phyloP scores from a whole-genome alignment of 805 yeast species.

The Barnettozyma vustinii region DNA sequence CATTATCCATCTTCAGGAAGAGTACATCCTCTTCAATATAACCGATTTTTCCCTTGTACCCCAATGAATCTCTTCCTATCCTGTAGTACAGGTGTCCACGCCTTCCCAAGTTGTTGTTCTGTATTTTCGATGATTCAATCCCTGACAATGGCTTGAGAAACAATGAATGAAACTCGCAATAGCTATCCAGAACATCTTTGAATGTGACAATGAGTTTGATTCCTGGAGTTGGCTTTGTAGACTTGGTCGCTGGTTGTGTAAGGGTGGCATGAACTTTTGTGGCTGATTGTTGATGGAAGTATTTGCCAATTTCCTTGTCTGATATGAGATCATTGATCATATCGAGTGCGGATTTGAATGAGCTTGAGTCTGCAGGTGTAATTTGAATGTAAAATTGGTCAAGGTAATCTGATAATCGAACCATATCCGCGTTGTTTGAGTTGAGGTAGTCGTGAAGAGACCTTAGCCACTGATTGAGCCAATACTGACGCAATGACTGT shows the following conservation, averaged over 20 bases:
- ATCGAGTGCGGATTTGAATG: constrained; percentile 17
- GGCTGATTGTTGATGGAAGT: background rate
- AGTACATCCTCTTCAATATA: constrained; percentile 65
- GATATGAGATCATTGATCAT: constrained; percentile 28
- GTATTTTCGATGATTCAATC: constrained; percentile 29
- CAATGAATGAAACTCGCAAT: constrained; percentile 47
- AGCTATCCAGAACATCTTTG: constrained; percentile 60
- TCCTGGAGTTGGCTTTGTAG: constrained; percentile 28
- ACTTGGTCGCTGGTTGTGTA: background rate
- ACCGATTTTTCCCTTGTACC: constrained; percentile 31
- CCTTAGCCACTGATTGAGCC: constrained; percentile 26
- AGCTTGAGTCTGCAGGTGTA: constrained; percentile 10
- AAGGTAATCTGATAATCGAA: constrained; percentile 2
- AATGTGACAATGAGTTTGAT: constrained; percentile 43
- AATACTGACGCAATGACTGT: constrained; percentile 16
- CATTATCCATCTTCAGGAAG: constrained; percentile 35
- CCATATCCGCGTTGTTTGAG: background rate
- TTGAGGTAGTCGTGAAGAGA: constrained; percentile 15
- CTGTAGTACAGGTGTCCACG: constrained; percentile 35
- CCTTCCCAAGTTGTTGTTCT: background rate
- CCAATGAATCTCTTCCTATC: constrained; percentile 30
- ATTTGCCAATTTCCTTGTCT: background rate
- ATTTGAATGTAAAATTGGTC: background rate
- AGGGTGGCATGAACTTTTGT: background rate
- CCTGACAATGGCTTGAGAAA: constrained; percentile 16